phyloP scores from a whole-genome alignment of 1,284 basidiomycete genomes.

The Phenoliferia sp. region DNA sequence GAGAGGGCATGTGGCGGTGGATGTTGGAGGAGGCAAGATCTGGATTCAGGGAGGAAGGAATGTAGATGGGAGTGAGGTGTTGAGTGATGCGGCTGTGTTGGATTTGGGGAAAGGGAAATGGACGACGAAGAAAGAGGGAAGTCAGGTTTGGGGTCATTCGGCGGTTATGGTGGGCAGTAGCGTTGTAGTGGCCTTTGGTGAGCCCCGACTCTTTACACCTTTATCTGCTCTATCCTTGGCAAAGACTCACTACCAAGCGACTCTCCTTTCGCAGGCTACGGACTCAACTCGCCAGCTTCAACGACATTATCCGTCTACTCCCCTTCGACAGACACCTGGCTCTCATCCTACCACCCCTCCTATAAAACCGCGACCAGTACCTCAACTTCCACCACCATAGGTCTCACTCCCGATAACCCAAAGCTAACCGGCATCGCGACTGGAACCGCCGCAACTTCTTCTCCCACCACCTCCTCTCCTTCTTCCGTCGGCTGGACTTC shows the following conservation, averaged over 20 bases:
- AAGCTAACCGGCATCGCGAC: neutral
- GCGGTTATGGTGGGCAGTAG: constrained; percentile 20
- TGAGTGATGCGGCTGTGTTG: constrained; percentile 14
- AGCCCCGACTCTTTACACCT: neutral
- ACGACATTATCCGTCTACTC: constrained; percentile 14
- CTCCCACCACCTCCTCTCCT: neutral
- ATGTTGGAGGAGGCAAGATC: constrained; percentile 13
- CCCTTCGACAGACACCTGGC: constrained; percentile 19
- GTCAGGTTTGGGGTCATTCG: constrained; percentile 13
- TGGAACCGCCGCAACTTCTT: neutral
- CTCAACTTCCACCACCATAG: neutral
- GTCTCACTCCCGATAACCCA: neutral
- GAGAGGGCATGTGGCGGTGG: constrained; percentile 20
- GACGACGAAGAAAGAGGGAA: neutral
- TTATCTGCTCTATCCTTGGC: neutral
- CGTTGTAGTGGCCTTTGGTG: constrained; percentile 23
- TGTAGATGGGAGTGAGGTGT: constrained; percentile 7
- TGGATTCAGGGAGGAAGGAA: constrained; percentile 27
- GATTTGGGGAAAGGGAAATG: constrained; percentile 9
- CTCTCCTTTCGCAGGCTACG: constrained; percentile 21
- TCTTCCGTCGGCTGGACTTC: neutral
- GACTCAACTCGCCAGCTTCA: constrained; percentile 6
- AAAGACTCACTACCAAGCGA: neutral
- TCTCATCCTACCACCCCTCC: constrained; percentile 20
- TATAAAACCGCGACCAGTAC: constrained; percentile 11